Conservation (phyloP, 257 asterid genomes). For the Solanum infundibuliforme region DNA sequence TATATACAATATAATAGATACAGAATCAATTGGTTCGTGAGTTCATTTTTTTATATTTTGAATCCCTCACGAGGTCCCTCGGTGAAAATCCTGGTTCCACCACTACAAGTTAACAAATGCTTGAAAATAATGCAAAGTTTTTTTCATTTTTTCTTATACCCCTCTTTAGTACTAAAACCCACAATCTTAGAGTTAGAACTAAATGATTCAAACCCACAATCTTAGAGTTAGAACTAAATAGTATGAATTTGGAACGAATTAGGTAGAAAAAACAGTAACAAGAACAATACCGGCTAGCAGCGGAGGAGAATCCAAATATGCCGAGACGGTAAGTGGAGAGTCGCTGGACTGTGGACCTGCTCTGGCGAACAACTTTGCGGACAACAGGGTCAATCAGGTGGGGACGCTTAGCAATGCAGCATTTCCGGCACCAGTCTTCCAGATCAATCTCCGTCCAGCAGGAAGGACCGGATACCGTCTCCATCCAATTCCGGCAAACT, state of each 20-base stretch:
- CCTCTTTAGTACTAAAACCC: background rate
- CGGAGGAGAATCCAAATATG: background rate
- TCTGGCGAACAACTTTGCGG: constrained; percentile 6
- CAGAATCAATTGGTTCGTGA: background rate
- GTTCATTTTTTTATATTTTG: background rate
- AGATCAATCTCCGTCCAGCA: constrained; percentile 14
- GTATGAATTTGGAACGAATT: background rate
- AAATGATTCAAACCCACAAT: too few species aligned
- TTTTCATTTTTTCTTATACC: background rate
- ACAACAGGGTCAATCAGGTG: constrained; percentile 1
- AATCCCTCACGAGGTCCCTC: background rate
- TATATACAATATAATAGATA: background rate
- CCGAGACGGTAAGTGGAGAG: constrained; percentile 6
- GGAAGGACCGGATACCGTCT: constrained; percentile 3
- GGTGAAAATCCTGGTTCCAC: background rate
- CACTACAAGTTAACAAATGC: background rate
- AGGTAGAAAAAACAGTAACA: background rate
- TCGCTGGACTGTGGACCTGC: background rate
- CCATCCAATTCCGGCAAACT: constrained; percentile 12
- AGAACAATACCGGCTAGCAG: constrained; percentile 5
- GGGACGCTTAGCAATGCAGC: background rate
- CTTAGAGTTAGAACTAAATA: background rate
- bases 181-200: background rate
- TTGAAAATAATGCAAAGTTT: background rate
- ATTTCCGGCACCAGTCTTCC: constrained; percentile 9